Evolutionary conservation across 192 early-diverging fungal species (phyloP).

Genomic region (Geranomyces variabilis): DNA sequence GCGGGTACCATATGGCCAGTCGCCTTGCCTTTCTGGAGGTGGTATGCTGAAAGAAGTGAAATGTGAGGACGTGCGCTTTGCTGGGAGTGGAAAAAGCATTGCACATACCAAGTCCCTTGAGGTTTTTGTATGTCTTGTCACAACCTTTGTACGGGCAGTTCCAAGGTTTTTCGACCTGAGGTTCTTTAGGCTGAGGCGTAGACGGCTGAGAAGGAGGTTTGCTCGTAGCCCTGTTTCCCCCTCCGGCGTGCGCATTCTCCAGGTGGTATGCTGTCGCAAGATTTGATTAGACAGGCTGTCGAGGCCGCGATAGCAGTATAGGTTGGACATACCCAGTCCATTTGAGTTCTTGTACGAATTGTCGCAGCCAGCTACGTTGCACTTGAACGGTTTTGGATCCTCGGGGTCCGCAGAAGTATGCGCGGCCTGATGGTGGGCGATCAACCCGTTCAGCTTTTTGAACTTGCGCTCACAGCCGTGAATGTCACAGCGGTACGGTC

Average conservation of each 20-base stretch:
- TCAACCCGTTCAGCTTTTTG: constrained; percentile 90
- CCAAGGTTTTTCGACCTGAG: neutral
- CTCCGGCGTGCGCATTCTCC: constrained; percentile 25
- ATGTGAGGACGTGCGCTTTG: too few species aligned
- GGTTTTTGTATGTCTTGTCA: constrained; percentile 35
- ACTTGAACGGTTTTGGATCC: constrained; percentile 41
- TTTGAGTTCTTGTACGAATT: constrained; percentile 41
- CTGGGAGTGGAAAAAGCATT: neutral
- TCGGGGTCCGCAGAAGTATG: constrained; percentile 57
- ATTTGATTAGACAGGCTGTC: neutral
- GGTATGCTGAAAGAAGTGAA: constrained; percentile 20
- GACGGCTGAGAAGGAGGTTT: neutral
- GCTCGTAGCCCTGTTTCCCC: neutral
- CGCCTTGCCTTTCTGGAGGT: constrained; percentile 32
- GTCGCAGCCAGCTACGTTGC: constrained; percentile 22
- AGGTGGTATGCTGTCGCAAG: constrained; percentile 31
- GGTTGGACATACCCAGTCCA: constrained; percentile 25
- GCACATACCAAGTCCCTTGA: constrained; percentile 27
- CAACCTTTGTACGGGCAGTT: constrained; percentile 32
- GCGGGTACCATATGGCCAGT: constrained; percentile 19
- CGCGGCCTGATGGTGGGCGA: constrained; percentile 82
- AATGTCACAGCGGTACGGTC: constrained; percentile 26
- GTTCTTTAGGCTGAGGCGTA: neutral
- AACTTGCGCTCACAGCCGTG: constrained; percentile 48
- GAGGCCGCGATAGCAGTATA: neutral